phyloP scores from a whole-genome alignment of 495 filamentous ascomycete species.

The Tuber umbilicatum region DNA sequence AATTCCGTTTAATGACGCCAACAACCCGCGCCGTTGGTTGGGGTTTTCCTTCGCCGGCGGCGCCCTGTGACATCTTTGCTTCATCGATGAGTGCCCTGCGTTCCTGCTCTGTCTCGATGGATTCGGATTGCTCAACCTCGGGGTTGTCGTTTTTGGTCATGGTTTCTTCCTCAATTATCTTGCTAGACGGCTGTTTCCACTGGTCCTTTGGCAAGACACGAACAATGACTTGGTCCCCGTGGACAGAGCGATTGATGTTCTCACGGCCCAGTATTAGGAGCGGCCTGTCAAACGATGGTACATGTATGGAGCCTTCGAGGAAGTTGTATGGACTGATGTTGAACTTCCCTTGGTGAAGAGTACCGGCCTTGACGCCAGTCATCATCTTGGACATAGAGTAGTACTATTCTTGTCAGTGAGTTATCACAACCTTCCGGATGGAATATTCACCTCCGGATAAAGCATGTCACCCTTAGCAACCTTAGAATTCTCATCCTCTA shows the following conservation, averaged over 20 bases:
- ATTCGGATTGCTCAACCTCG: slow-evolving; percentile 62
- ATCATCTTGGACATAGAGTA: slow-evolving; percentile 87
- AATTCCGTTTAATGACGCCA: slow-evolving; percentile 87
- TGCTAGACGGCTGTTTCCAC: slow-evolving; percentile 91
- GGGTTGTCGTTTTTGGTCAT: slow-evolving; percentile 90
- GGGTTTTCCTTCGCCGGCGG: slow-evolving; percentile 65
- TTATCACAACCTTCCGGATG: background rate
- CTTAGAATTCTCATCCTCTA: slow-evolving; percentile 59
- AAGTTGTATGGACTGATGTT: slow-evolving; percentile 98
- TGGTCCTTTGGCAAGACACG: slow-evolving; percentile 88
- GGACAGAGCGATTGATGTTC: slow-evolving; percentile 89
- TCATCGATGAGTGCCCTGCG: slow-evolving; percentile 79
- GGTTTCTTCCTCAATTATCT: slow-evolving; percentile 90
- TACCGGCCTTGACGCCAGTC: slow-evolving; percentile 78
- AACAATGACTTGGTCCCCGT: slow-evolving; percentile 85
- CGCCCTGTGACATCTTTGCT: slow-evolving; percentile 77
- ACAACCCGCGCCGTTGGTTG: slow-evolving; percentile 92
- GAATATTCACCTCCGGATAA: slow-evolving; percentile 52
- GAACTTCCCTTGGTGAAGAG: slow-evolving; percentile 86
- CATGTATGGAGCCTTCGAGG: slow-evolving; percentile 82
- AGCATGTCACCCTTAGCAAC: slow-evolving; percentile 60
- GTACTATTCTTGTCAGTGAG: slow-evolving; percentile 50
- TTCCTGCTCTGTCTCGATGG: slow-evolving; percentile 76
- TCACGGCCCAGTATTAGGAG: slow-evolving; percentile 87
- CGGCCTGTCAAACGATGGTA: slow-evolving; percentile 79